Conservation (phyloP, 2,329 filamentous ascomycete species). For the Colletotrichum sidae region DNA sequence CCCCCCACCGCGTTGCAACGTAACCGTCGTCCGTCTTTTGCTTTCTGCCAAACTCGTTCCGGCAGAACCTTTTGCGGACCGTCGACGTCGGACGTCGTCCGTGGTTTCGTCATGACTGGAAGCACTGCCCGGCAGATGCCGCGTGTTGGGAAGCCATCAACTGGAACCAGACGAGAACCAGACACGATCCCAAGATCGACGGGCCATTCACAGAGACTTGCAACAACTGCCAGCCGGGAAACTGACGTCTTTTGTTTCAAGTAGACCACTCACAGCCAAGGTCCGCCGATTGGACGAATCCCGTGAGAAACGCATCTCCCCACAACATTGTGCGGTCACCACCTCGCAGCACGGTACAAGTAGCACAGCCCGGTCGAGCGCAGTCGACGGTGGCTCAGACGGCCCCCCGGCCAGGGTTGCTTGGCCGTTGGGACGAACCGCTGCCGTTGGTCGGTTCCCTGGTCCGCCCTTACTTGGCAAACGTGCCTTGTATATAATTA, state of each 20-base stretch:
- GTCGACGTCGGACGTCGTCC: no score
- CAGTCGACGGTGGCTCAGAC: slow-evolving; percentile 36
- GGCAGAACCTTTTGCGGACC: slow-evolving; percentile 6
- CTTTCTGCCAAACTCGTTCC: neutral
- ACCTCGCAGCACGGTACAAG: neutral
- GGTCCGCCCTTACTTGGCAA: slow-evolving; percentile 24
- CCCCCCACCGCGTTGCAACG: neutral
- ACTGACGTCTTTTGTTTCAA: slow-evolving; percentile 13
- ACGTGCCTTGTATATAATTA: slow-evolving; percentile 33
- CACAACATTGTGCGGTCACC: slow-evolving; percentile 24
- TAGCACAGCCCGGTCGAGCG: slow-evolving; percentile 32
- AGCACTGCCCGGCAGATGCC: no score
- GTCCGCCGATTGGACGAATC: slow-evolving; percentile 3
- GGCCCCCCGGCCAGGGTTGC: slow-evolving; percentile 3
- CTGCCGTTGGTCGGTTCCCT: slow-evolving; percentile 30
- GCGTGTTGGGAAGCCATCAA: no score
- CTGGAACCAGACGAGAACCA: no score
- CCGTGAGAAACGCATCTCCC: slow-evolving; percentile 6
- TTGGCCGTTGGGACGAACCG: slow-evolving; percentile 32
- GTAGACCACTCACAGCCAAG: neutral
- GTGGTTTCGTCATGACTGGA: no score
- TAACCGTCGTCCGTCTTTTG: slow-evolving; percentile 11
- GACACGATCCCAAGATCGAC: no score
- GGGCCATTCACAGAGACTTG: no score
- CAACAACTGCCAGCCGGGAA: neutral